Evolutionary conservation across 192 early-diverging fungal species (phyloP), one percentile per base, ranked within the genome.

Genomic region (Backusella parvicylindrica): DNA sequence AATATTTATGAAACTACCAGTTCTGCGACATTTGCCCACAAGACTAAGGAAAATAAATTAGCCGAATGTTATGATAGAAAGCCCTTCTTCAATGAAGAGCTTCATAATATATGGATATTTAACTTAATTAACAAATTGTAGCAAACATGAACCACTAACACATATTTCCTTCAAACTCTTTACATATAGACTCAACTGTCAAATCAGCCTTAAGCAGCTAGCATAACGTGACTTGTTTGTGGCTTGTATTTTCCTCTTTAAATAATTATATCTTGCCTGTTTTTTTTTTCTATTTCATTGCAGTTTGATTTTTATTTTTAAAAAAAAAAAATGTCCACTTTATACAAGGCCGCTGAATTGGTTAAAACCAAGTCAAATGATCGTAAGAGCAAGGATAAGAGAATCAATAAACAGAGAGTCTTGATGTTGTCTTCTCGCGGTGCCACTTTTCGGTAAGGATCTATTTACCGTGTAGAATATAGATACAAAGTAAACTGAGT

Each of bases 331-430:
- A 84, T 84, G 83, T 75, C 83, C 16, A 80, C 83, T 32, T 50
- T 80, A 49, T 84, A 75, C 36, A 84, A 82, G 73, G 50, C 79
- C 35, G 83, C 81, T 3, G 66, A 81, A 63, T 53, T 60, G 18
- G 76, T 70, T 23, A 70, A 64, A 28, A 66, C 63, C 26, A 74
- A 71, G 65, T 35, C 32, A 30, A 76, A 79, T 68, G 75, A 65
- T 32, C 18, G 31, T 23, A 84, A 89, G 64, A 82, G 79, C 26
- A 87, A 88, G 71, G 83, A 85, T 56, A 75, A 80, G 63, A 81
- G 83, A 70, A 93, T 87, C 68, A 96, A 96, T 83, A 97, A 95
- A 81, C 95, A 99, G 81, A 85, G 96, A 43, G 93, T 98, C 16
- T 84, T 99, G 50, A 75, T 95, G 60, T 85, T 98, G 31, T 92